Percentiles rank a stretch among this genome's conserved stretches.
phyloP scores from a whole-genome alignment of 495 filamentous ascomycete genomes.

The Penicillium silybi region DNA sequence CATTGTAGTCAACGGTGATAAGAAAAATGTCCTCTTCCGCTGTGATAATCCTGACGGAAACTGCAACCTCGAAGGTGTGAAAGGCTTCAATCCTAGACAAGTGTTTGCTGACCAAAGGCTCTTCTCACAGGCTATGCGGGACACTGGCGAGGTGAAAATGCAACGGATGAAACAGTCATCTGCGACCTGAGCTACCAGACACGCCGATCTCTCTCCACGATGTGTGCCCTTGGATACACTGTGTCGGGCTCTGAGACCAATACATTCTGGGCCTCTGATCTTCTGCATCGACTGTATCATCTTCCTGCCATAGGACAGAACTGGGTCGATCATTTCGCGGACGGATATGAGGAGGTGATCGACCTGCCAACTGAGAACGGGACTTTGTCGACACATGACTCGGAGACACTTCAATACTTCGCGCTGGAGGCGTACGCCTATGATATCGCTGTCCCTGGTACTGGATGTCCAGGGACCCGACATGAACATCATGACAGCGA shows the following conservation, averaged over 20 bases:
- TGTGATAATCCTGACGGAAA: slow-evolving; percentile 59
- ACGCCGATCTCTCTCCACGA: slow-evolving; percentile 45
- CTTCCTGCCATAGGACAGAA: slow-evolving; percentile 49
- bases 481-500: slow-evolving; percentile 15
- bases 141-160: slow-evolving; percentile 57
- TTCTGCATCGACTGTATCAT: slow-evolving; percentile 56
- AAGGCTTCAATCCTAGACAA: neutral
- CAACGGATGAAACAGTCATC: slow-evolving; percentile 57
- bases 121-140: slow-evolving; percentile 46
- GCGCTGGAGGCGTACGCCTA: slow-evolving; percentile 55
- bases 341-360: slow-evolving; percentile 46
- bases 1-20: slow-evolving; percentile 44
- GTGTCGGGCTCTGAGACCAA: slow-evolving; percentile 45
- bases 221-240: slow-evolving; percentile 53
- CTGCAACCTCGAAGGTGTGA: slow-evolving; percentile 42
- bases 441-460: slow-evolving; percentile 49
- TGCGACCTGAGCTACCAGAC: slow-evolving; percentile 50
- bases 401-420: slow-evolving; percentile 54
- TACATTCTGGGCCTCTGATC: slow-evolving; percentile 53
- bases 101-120: neutral
- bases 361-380: slow-evolving; percentile 38
- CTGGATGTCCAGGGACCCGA: slow-evolving; percentile 44
- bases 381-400: slow-evolving; percentile 43
- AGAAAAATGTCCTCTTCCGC: slow-evolving; percentile 46
- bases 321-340: slow-evolving; percentile 52